Base-by-base conservation (phyloP, 176 grass and related monocot species). In the Areca catechu region DNA sequence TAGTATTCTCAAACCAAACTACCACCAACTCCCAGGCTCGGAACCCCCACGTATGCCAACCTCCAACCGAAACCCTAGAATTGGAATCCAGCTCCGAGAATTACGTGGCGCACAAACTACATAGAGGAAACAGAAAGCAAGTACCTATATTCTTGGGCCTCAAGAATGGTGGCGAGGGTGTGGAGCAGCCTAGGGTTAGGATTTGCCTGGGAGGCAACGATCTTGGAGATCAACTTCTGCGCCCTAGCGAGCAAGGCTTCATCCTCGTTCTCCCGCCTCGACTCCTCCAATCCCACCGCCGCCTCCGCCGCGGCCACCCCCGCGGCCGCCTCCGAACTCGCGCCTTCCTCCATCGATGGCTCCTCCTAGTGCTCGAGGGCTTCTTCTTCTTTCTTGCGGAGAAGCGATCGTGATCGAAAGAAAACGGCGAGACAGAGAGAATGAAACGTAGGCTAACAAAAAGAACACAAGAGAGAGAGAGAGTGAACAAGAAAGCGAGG, bases 101-200 rank as follows among this genome's bases (percentile, higher is more conserved):
- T 23, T 29, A 15, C 17, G 22, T 1, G 7, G 48, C 14, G 62
- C 17, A n/a, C 27, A 56, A 66, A 68, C 15, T 37, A 63, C 14
- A 43, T 4, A 5, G 4, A 25, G 29, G 7, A 10, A 20, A 53
- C 19, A 22, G 4, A 49, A 19, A 52, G 24, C 3, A 17, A 52
- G 21, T 48, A 88, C 93, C 83, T 88, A 29, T 78, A 61, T 63
- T 92, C 87, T 18, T 97, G 81, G 20, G n/a, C 57, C 69, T 97
- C 92, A n/a, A 80, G 77, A 24, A 97, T 82, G 74, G 87, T 77
- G 20, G 93, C 83, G 56, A 97, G 87, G 43, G 86, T 90, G 55
- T 92, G 93, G 29, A 92, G 82, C 47, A 88, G 79, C 53, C 82
- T 83, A 28, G 93, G 87, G 48, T 88, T 97, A 56, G 87, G 93